A percentile compares a stretch with the other conserved stretches of the same genome.
Evolutionary conservation across 352 stramenopile genomes (phyloP).

Genomic region (Globisporangium rhizosaccharum): DNA sequence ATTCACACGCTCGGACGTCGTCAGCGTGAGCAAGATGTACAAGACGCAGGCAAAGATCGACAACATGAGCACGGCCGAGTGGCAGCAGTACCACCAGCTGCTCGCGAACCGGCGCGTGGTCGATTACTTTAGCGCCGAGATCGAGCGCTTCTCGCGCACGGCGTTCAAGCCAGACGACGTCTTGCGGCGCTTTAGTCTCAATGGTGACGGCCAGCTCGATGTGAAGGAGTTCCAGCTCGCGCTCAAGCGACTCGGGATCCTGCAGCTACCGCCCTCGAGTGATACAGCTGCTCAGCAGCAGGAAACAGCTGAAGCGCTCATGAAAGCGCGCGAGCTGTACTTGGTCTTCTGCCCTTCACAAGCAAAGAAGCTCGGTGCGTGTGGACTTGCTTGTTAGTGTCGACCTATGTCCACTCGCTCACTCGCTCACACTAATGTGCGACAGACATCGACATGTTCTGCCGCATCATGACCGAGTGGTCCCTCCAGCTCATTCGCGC

Average conservation of each 20-base stretch:
- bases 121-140: conserved; percentile 54
- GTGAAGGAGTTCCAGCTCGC: conserved; percentile 71
- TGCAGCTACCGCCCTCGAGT: conserved; percentile 10
- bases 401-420: background rate
- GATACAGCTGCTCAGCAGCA: conserved; percentile 8
- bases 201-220: conserved; percentile 67
- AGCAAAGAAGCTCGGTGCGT: conserved; percentile 52
- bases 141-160: conserved; percentile 51
- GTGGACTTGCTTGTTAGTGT: background rate
- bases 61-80: conserved; percentile 73
- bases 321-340: conserved; percentile 48
- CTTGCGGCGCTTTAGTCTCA: conserved; percentile 67
- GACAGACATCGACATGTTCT: conserved; percentile 73
- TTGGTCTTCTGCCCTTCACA: conserved; percentile 62
- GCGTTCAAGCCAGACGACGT: conserved; percentile 67
- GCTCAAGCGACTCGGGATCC: conserved; percentile 63
- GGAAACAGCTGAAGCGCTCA: conserved; percentile 7
- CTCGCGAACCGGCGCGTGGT: conserved; percentile 49
- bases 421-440: conserved; percentile 1
- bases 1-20: background rate
- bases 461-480: conserved; percentile 78
- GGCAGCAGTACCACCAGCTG: conserved; percentile 67
- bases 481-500: conserved; percentile 50
- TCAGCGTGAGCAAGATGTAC: conserved; percentile 25
- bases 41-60: conserved; percentile 72